These are phyloP conservation scores for Zhuliangozyma parablackwelliae DNA, from an alignment of 1,139 yeast genomes.

Conservation along the genomic window DNA sequence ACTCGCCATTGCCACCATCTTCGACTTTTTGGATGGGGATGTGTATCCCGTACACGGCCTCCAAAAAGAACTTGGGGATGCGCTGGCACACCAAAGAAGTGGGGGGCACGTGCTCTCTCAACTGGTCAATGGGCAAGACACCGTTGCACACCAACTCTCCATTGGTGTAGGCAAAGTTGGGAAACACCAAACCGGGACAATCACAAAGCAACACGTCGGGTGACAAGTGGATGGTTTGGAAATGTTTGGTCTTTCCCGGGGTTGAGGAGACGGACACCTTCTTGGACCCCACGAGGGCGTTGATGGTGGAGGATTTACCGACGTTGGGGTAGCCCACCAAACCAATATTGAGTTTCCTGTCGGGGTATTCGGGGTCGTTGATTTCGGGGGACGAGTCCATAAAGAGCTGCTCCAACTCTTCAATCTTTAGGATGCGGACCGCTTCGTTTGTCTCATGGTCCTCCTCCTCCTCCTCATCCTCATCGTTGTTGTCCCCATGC, in stretches of 20 bases:
- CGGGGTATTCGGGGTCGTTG: conserved; percentile 50
- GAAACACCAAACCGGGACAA: conserved; percentile 99
- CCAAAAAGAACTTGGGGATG: conserved; percentile 82
- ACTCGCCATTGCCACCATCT: conserved; percentile 83
- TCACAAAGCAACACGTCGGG: conserved; percentile 86
- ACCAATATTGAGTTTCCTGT: conserved; percentile 78
- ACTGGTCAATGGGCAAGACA: conserved; percentile 94
- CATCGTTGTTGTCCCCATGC: neutral
- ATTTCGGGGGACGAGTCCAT: conserved; percentile 76
- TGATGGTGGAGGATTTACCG: conserved; percentile 94
- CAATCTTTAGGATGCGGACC: conserved; percentile 71
- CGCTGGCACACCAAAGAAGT: conserved; percentile 79
- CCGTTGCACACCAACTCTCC: conserved; percentile 98
- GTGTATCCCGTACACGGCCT: conserved; percentile 91
- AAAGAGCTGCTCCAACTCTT: conserved; percentile 79
- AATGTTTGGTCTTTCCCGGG: conserved; percentile 98
- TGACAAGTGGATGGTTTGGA: conserved; percentile 89
- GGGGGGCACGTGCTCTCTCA: conserved; percentile 93
- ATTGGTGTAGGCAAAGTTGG: conserved; percentile 93
- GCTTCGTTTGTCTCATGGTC: conserved; percentile 16
- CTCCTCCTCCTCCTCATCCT: neutral
- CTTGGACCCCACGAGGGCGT: conserved; percentile 92
- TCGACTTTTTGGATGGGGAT: conserved; percentile 68
- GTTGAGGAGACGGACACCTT: conserved; percentile 97
- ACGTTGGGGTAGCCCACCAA: conserved; percentile 96